Evolutionary conservation across 2,329 filamentous ascomycete genomes (phyloP).

Genomic region (Pseudocercospora pini-densiflorae): DNA sequence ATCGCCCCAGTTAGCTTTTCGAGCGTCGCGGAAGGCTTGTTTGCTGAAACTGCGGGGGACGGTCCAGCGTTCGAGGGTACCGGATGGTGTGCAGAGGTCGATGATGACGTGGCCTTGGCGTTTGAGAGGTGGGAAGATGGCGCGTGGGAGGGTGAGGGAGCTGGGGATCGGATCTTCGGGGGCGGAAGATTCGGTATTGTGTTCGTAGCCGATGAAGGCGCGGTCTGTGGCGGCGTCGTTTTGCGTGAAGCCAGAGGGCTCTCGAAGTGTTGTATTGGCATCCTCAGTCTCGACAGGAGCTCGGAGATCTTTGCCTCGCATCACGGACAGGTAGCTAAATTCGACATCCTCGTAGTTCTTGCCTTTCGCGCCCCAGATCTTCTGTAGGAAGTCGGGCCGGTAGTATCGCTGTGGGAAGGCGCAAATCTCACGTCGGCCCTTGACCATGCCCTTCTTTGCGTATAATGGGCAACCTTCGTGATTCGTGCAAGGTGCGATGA

Average conservation of each 20-base stretch:
- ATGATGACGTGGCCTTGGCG: conserved; percentile 84
- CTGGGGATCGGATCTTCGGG: conserved; percentile 28
- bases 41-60: conserved; percentile 80
- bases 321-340: conserved; percentile 87
- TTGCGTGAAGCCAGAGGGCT: conserved; percentile 42
- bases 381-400: conserved; percentile 79
- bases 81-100: conserved; percentile 86
- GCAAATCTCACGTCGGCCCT: conserved; percentile 85
- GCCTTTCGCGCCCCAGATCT: conserved; percentile 68
- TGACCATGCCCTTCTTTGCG: conserved; percentile 65
- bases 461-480: conserved; percentile 92
- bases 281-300: conserved; percentile 20
- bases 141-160: conserved; percentile 74
- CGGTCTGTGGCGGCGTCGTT: conserved; percentile 62
- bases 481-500: conserved; percentile 76
- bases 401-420: conserved; percentile 89
- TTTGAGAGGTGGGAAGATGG: conserved; percentile 82
- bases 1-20: conserved; percentile 90
- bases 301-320: conserved; percentile 71
- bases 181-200: conserved; percentile 21
- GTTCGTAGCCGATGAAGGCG: conserved; percentile 75
- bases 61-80: conserved; percentile 89
- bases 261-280: neutral
- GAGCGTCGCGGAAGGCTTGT: conserved; percentile 86
- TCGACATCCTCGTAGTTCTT: conserved; percentile 88